Evolutionary conservation across 2,329 filamentous ascomycete species (phyloP).

Genomic region (Didymella keratinophila): DNA sequence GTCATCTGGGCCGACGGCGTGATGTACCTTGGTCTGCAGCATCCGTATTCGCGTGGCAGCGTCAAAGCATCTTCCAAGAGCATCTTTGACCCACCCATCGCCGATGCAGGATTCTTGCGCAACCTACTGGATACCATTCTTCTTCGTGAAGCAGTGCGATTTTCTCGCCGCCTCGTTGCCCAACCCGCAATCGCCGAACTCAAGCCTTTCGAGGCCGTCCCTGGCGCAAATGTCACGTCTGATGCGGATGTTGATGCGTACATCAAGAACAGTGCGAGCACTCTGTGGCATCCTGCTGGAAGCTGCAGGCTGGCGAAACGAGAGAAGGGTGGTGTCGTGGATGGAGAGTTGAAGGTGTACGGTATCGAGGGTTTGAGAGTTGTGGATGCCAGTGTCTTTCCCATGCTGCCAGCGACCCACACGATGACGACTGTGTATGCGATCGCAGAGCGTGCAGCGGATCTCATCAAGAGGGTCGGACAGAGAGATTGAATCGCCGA

Average conservation of each 20-base stretch:
- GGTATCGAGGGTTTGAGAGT: conserved; percentile 32
- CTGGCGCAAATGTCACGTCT: conserved; percentile 31
- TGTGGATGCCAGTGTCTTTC: conserved; percentile 32
- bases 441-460: conserved; percentile 31
- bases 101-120: conserved; percentile 35
- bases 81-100: conserved; percentile 35
- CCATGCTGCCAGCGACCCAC: conserved; percentile 30
- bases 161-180: conserved; percentile 25
- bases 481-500: no score
- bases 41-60: conserved; percentile 38
- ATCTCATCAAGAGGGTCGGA: conserved; percentile 8
- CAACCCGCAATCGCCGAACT: conserved; percentile 27
- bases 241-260: conserved; percentile 29
- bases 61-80: conserved; percentile 31
- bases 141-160: conserved; percentile 33
- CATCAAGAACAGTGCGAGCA: conserved; percentile 25
- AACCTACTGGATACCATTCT: conserved; percentile 35
- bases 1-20: conserved; percentile 33
- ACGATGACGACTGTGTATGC: conserved; percentile 35
- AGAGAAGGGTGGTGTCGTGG: conserved; percentile 41
- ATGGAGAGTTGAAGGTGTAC: conserved; percentile 36
- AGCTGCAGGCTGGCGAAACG: conserved; percentile 37
- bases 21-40: conserved; percentile 29
- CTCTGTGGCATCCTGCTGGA: conserved; percentile 39
- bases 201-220: conserved; percentile 30